Conservation (phyloP, 306 rosid species). For the Vigna mungo region DNA sequence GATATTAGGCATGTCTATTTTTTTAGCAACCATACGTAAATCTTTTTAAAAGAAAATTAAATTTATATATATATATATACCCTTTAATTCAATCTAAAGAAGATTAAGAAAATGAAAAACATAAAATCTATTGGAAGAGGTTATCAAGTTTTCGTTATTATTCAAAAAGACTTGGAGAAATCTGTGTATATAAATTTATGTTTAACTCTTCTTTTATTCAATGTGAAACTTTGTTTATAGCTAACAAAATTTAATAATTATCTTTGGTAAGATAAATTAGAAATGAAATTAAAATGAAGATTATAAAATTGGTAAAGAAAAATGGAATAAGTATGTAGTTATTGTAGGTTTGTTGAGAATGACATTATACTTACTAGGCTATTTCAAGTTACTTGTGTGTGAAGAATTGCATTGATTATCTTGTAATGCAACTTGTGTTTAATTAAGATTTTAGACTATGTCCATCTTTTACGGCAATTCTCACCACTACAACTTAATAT, state of each 20-base stretch:
- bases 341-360: conserved; percentile 34
- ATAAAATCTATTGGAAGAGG: no score
- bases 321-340: conserved; percentile 15
- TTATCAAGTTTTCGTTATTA: no score
- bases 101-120: neutral
- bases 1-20: no score
- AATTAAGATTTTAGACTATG: conserved; percentile 14
- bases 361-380: conserved; percentile 43
- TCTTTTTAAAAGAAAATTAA: no score
- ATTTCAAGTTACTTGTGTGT: conserved; percentile 41
- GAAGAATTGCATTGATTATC: conserved; percentile 43
- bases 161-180: no score
- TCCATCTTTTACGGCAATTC: conserved; percentile 45
- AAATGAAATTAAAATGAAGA: conserved; percentile 5
- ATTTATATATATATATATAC: no score
- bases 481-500: conserved; percentile 30
- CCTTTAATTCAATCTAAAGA: neutral
- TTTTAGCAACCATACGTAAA: no score
- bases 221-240: no score
- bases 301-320: neutral
- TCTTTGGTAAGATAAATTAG: neutral
- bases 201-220: no score
- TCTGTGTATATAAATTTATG: no score
- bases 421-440: conserved; percentile 40
- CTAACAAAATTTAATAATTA: no score